Base-by-base conservation (phyloP, 83 land plant genomes). In the Picea mariana region DNA sequence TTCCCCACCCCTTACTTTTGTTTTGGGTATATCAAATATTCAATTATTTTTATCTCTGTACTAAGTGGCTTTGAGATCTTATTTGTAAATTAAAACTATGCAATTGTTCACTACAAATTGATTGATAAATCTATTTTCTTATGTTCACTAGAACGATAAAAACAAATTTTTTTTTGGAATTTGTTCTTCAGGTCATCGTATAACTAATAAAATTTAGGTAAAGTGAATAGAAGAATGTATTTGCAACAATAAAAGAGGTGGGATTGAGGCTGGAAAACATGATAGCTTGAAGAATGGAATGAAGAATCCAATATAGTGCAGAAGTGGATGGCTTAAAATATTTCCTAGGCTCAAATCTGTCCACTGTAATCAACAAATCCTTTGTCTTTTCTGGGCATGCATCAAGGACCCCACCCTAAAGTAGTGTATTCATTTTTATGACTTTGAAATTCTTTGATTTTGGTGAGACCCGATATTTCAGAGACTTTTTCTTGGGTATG, bases 281-380 rank as follows among this genome's bases (percentile, higher is more conserved):
- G 88, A 94, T 88, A 3, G 96, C 94, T 3, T 95, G 89, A 16
- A 90, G 81, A 31, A 98, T 94, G 18, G 94, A 87, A 77, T 96
- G 96, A 61, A 95, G 88, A 9, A 98, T 94, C 99, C 97, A 98
- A 60, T 94, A 94, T 16, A 98, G 85, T 27, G 90, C 93, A 85
- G 94, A 98, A 1, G 99, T 96, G 0, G 99, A 98, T 21, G 96
- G 91, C 1, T 98, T 90, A 72, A 90, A 87, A 9, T 91, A 92
- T 66, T 90, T 92, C 7, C 81, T 86, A 0, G 97, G 95, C 63
- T 96, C 93, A 88, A 89, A 93, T 15, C 93, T 89, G 79, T 93
- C 95, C 67, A 93, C 87, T 13, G 92, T 93, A 62, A 84, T 88
- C 11, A 91, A 86, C 9, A 93, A 84, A 67, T 93, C 93, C 79